phyloP scores from a whole-genome alignment of 441 rosid species.

The Populus trichocarpa region DNA sequence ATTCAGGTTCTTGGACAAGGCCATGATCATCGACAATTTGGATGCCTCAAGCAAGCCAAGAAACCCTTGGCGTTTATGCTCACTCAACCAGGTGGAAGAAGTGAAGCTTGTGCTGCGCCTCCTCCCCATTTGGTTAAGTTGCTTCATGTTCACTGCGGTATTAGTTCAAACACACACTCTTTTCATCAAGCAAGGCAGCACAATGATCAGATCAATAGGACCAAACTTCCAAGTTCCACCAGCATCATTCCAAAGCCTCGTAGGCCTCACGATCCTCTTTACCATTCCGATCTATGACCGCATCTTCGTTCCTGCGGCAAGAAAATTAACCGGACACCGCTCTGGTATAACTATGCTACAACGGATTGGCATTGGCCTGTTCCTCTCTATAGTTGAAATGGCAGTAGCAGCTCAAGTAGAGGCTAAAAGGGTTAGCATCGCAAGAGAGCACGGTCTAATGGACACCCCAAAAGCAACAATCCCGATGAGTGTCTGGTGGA shows the following conservation, averaged over 20 bases:
- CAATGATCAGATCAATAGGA: conserved; percentile 57
- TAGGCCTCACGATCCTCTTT: conserved; percentile 59
- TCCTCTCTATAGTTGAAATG: conserved; percentile 48
- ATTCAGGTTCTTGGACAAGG: conserved; percentile 71
- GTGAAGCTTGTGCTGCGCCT: conserved; percentile 63
- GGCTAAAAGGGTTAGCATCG: conserved; percentile 47
- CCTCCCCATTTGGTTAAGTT: conserved; percentile 70
- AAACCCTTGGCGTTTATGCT: conserved; percentile 74
- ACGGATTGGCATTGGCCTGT: conserved; percentile 67
- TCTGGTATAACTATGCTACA: conserved; percentile 79
- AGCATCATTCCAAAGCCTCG: conserved; percentile 62
- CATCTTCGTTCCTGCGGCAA: conserved; percentile 53
- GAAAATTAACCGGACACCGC: conserved; percentile 51
- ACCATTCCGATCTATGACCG: conserved; percentile 56
- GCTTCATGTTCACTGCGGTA: conserved; percentile 63
- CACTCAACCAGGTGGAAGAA: conserved; percentile 77
- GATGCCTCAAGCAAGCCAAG: conserved; percentile 39
- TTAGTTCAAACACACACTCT: conserved; percentile 67
- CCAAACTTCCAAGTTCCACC: conserved; percentile 58
- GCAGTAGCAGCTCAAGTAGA: conserved; percentile 59
- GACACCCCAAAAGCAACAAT: conserved; percentile 46
- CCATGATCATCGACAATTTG: conserved; percentile 53
- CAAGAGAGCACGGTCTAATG: conserved; percentile 40
- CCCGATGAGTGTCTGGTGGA: conserved; percentile 74
- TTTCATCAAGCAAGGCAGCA: conserved; percentile 76